Evolutionary conservation across 352 stramenopile species (phyloP), one percentile per base, ranked within the genome.

Genomic region (Pythium volutum): DNA sequence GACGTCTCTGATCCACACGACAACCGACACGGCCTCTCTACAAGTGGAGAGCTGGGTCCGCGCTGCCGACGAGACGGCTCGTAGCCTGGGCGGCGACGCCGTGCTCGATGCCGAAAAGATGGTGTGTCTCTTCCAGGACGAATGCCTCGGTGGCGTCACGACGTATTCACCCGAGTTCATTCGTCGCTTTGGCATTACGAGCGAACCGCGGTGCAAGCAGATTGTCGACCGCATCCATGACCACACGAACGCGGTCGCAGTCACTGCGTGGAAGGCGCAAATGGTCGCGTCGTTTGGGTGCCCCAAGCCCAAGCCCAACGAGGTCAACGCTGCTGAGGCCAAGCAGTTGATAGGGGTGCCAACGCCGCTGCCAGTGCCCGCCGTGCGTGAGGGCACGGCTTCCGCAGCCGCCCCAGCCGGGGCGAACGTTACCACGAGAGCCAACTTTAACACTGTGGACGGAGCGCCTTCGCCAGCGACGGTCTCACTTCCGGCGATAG

Each of bases 201-300:
- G 56, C 39, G 61, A 69, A 31, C 66, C 66, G n/a, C 62, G 56
- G 9, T 73, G 66, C 56, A 62, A 64, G 42, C 42, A 52, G 18
- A 65, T 73, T 33, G 33, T 70, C 5, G 55, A 70, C 34, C 43
- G 48, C 27, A 57, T 73, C 46, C 36, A 33, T 15, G 26, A 34
- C 34, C 45, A 42, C 12, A 42, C 29, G 14, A 55, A 62, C 22
- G 25, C 41, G 2, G 27, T 67, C 34, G 45, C 50, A 39, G 39
- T 73, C 33, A 49, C 66, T 15, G 55, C 59, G 23, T 73, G 66
- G 66, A 63, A 65, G n/a, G n/a, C n/a, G n/a, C n/a, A n/a, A n/a
- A n/a, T n/a, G n/a, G n/a, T n/a, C n/a, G n/a, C n/a, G n/a, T n/a
- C n/a, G n/a, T n/a, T n/a, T n/a, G n/a, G n/a, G n/a, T n/a, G n/a